phyloP scores from a whole-genome alignment of 139 green algal genomes.

The Chlamydomonas sphaeroides region DNA sequence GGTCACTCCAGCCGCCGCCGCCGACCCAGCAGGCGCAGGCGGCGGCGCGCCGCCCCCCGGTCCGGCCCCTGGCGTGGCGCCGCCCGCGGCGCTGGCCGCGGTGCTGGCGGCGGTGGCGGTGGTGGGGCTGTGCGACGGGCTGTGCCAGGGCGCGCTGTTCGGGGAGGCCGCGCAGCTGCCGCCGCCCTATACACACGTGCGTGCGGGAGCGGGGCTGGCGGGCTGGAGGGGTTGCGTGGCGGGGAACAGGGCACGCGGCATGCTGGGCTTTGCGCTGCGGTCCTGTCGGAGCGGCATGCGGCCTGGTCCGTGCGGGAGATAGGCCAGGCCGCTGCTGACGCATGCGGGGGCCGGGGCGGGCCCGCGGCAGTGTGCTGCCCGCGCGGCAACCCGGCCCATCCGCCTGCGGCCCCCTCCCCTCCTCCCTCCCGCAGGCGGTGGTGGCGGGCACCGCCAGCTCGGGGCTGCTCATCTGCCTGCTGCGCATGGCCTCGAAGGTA shows the following conservation, averaged over 20 bases:
- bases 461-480: constrained; percentile 73
- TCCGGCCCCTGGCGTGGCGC: neutral
- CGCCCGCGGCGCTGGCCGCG: neutral
- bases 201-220: neutral
- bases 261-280: no score
- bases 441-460: constrained; percentile 74
- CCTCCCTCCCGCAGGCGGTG: no score
- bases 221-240: neutral
- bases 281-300: no score
- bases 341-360: no score
- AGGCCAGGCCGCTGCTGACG: no score
- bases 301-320: no score
- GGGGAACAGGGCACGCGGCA: no score
- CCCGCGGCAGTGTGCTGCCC: no score
- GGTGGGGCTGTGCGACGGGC: constrained; percentile 70
- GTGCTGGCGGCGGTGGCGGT: constrained; percentile 62
- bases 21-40: neutral
- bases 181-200: constrained; percentile 70
- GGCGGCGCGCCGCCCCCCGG: neutral
- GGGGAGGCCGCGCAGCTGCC: constrained; percentile 66
- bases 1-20: neutral
- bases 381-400: no score
- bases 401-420: no score
- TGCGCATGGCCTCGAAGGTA: constrained; percentile 76
- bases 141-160: constrained; percentile 81